These are phyloP conservation scores for Linanthus parryae DNA, from an alignment of 148 eudicot genomes.

Conservation along the genomic window DNA sequence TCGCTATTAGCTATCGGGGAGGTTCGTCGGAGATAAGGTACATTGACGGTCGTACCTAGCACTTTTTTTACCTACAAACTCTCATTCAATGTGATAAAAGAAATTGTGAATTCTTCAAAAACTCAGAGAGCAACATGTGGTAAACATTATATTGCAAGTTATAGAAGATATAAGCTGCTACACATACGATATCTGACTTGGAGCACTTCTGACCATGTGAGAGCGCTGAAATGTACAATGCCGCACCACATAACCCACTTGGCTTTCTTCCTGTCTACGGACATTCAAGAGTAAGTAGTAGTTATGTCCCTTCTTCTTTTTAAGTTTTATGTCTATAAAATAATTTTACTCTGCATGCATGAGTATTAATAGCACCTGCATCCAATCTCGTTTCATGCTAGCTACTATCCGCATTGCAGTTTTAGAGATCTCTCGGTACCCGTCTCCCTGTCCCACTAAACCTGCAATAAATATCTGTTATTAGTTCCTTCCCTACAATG, in stretches of 20 bases:
- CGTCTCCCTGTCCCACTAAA: slow-evolving; percentile 32
- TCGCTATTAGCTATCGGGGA: too few relatives aligned
- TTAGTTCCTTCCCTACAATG: too few relatives aligned
- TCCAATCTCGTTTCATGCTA: slow-evolving; percentile 94
- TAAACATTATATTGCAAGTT: not conserved
- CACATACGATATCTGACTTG: slow-evolving; percentile 68
- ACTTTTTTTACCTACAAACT: too few relatives aligned
- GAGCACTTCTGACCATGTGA: slow-evolving; percentile 66
- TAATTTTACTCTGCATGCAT: not conserved
- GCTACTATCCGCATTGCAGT: slow-evolving; percentile 73
- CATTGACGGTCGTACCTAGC: too few relatives aligned
- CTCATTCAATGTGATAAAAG: not conserved
- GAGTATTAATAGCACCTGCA: slow-evolving; percentile 49
- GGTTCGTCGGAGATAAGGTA: too few relatives aligned
- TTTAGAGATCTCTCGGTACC: slow-evolving; percentile 29
- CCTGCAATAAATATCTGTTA: slow-evolving; percentile 28
- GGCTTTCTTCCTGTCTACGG: slow-evolving; percentile 92
- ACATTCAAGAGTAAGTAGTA: slow-evolving; percentile 4
- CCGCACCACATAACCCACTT: slow-evolving; percentile 92
- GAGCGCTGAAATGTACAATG: slow-evolving; percentile 76
- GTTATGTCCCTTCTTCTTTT: not conserved
- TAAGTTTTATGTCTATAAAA: too few relatives aligned
- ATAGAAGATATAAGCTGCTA: not conserved
- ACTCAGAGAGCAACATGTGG: slow-evolving; percentile 1
- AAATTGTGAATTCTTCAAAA: not conserved